Conservation (phyloP, 148 eudicot genomes). For the Nepenthes mirabilis region DNA sequence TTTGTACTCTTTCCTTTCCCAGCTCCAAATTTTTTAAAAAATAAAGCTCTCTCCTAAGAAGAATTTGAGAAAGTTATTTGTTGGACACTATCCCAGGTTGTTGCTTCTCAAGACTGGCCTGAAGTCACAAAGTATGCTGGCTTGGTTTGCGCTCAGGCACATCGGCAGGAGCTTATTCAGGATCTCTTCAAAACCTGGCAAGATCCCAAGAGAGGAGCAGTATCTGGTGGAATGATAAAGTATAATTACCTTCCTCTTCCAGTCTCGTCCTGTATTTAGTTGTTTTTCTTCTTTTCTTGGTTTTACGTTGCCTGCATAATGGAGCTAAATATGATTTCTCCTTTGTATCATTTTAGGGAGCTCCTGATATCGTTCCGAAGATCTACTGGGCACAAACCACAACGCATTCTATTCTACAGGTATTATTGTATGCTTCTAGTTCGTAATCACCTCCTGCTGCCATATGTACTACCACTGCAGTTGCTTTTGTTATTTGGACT, state of each 20-base stretch:
- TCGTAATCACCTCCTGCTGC: not conserved
- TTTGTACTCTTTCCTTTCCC: not conserved
- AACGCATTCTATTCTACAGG: not conserved
- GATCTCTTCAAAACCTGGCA: constrained; percentile 62
- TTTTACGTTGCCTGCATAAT: not conserved
- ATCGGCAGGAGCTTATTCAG: constrained; percentile 72
- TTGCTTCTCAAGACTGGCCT: constrained; percentile 90
- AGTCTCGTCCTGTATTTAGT: not conserved
- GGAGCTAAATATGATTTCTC: not conserved
- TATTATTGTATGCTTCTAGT: not conserved
- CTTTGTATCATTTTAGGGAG: not conserved
- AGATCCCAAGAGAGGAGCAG: constrained; percentile 49
- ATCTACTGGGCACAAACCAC: not conserved
- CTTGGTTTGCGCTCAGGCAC: constrained; percentile 70
- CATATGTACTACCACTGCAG: not conserved
- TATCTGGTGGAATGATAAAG: constrained; percentile 78
- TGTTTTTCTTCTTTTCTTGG: not conserved
- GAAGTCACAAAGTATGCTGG: constrained; percentile 79
- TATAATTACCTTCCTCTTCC: constrained; percentile 1
- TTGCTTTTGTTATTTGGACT: not conserved
- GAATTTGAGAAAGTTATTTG: not conserved
- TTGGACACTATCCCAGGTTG: constrained; percentile 33
- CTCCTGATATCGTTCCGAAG: not conserved
- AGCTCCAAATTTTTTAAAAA: not conserved
- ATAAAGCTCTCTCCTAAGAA: not conserved